Evolutionary conservation across 2,329 filamentous ascomycete genomes (phyloP).

Genomic region (Amesomyces nigricolor): DNA sequence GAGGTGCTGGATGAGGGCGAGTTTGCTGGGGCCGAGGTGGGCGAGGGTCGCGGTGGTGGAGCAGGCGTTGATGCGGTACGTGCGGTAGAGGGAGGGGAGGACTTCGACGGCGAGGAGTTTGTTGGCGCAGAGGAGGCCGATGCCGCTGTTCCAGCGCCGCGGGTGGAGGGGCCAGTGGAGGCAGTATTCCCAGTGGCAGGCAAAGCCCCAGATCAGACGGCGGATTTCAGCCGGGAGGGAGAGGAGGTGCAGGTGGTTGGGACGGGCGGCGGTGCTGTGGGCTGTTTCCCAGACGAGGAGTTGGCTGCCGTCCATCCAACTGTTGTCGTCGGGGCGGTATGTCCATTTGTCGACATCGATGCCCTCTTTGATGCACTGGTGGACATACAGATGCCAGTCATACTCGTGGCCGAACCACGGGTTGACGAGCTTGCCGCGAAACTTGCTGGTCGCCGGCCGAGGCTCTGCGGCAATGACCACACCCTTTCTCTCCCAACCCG

Average conservation of each 20-base stretch:
- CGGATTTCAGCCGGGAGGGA: neutral
- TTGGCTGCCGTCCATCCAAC: too few relatives aligned
- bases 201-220: neutral
- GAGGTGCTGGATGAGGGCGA: neutral
- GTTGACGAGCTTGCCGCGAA: neutral
- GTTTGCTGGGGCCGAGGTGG: neutral
- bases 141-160: neutral
- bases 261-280: neutral
- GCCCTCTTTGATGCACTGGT: neutral
- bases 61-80: neutral
- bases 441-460: neutral
- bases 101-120: neutral
- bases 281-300: neutral
- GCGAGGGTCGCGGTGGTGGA: neutral
- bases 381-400: neutral
- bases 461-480: too few relatives aligned
- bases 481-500: neutral
- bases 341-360: neutral
- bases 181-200: neutral
- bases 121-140: neutral
- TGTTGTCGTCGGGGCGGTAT: neutral
- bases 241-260: neutral
- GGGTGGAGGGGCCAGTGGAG: neutral
- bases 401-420: neutral
- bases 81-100: neutral